Conservation (phyloP, 75 land plant species). For the Sequoiadendron giganteum region DNA sequence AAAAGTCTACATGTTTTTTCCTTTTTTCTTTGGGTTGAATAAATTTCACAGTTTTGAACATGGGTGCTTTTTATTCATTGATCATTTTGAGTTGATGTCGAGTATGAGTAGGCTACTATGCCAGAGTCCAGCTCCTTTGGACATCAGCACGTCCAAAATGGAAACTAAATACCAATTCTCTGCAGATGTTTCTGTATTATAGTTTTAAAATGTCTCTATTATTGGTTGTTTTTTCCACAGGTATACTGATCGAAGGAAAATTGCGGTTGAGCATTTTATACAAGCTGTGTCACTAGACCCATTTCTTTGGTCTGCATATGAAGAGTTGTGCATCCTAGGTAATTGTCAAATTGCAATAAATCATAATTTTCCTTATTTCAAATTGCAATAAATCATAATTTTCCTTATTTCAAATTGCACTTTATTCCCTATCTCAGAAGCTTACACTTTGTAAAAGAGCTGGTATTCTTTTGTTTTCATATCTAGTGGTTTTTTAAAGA, state of each 20-base stretch:
- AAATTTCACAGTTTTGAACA: not conserved
- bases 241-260: conserved; percentile 77
- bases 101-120: not conserved
- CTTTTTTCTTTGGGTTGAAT: not conserved
- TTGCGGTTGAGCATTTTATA: conserved; percentile 77
- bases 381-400: not conserved
- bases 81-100: not conserved
- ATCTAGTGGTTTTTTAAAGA: not conserved
- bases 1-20: not conserved
- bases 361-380: not conserved
- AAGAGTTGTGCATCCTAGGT: conserved; percentile 89
- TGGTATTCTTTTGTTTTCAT: not conserved
- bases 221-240: conserved; percentile 27
- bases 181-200: not conserved
- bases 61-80: not conserved
- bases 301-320: conserved; percentile 96
- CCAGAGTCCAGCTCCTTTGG: no score
- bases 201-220: not conserved
- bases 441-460: not conserved
- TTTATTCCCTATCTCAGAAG: not conserved
- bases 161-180: not conserved
- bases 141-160: not conserved
- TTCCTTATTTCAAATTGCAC: not conserved
- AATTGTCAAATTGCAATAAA: conserved; percentile 1
- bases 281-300: conserved; percentile 88